These are phyloP conservation scores for Taphrina populina DNA, from an alignment of 1,139 yeast species.

Conservation along the genomic window DNA sequence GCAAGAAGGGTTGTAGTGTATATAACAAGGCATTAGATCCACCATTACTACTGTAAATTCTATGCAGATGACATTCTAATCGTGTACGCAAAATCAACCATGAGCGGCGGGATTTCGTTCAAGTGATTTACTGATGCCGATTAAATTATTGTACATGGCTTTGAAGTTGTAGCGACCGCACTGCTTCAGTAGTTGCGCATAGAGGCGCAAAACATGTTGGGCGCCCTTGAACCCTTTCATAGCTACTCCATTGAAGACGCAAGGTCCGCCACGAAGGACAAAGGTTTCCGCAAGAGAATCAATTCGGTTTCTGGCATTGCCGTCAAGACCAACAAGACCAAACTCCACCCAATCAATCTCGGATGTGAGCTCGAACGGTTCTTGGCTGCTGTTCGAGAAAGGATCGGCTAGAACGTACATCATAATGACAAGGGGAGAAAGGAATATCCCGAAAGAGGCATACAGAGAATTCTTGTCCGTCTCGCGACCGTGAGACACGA, in stretches of 20 bases:
- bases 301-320: constrained; percentile 1
- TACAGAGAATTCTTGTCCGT: constrained; percentile 27
- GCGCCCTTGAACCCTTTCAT: constrained; percentile 26
- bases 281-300: constrained; percentile 15
- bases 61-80: too few species aligned
- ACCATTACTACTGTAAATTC: too few species aligned
- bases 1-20: too few species aligned
- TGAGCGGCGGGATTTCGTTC: too few species aligned
- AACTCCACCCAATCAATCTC: constrained; percentile 19
- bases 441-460: constrained; percentile 24
- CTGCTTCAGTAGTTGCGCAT: constrained; percentile 21
- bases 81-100: too few species aligned
- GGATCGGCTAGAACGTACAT: constrained; percentile 24
- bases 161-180: constrained; percentile 26
- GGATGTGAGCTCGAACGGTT: constrained; percentile 14
- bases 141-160: too few species aligned
- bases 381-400: background rate
- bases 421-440: constrained; percentile 29
- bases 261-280: constrained; percentile 15
- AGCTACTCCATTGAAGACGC: constrained; percentile 9
- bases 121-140: too few species aligned
- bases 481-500: constrained; percentile 11
- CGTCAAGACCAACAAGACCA: constrained; percentile 25
- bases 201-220: constrained; percentile 11
- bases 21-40: too few species aligned